Conservation (phyloP, 495 filamentous ascomycete species). For the Annulohypoxylon maeteangense region DNA sequence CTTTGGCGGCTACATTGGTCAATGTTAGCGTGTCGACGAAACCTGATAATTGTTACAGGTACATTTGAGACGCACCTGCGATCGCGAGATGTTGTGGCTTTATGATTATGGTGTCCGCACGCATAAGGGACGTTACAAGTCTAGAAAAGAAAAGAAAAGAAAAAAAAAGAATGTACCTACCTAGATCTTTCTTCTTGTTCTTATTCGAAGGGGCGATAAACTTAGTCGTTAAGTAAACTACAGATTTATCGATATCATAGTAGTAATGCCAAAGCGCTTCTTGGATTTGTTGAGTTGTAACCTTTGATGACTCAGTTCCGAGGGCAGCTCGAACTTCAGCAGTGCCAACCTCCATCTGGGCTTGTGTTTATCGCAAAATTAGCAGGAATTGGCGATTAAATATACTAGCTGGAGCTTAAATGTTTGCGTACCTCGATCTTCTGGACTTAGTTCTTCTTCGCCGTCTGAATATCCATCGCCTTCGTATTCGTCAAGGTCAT, state of each 20-base stretch:
- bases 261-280: constrained; percentile 96
- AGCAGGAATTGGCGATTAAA: constrained; percentile 6
- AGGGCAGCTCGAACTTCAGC: constrained; percentile 65
- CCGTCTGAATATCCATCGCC: constrained; percentile 59
- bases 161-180: constrained; percentile 60
- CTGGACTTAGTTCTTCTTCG: constrained; percentile 64
- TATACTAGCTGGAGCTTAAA: no score
- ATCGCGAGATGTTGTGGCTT: constrained; percentile 12
- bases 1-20: constrained; percentile 32
- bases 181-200: constrained; percentile 54
- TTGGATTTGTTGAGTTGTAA: constrained; percentile 78
- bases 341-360: constrained; percentile 66
- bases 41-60: constrained; percentile 14
- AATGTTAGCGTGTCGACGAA: constrained; percentile 29
- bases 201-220: constrained; percentile 55
- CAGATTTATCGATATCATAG: constrained; percentile 87
- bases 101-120: constrained; percentile 27
- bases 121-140: neutral
- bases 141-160: constrained; percentile 33
- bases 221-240: constrained; percentile 78
- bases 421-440: constrained; percentile 65
- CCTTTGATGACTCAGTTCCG: constrained; percentile 59
- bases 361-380: constrained; percentile 22
- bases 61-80: constrained; percentile 35
- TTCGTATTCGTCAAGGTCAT: constrained; percentile 71